Evolutionary conservation across 148 eudicot genomes (phyloP).

Genomic region (Bassia scoparia): DNA sequence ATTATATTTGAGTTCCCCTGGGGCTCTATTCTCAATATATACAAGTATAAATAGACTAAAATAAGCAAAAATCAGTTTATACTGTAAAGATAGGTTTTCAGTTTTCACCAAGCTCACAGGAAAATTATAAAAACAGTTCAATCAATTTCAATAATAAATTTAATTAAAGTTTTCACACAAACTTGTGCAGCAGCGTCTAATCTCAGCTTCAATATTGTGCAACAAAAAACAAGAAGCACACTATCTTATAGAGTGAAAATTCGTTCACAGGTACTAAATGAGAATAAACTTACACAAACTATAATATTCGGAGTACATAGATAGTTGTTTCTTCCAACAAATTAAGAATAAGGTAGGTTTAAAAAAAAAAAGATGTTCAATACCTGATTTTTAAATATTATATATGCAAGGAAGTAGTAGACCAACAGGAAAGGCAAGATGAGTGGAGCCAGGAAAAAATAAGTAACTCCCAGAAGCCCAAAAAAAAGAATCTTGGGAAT

Average conservation of each 20-base stretch:
- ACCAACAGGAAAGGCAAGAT: conserved; percentile 64
- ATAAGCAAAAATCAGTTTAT: too few relatives aligned
- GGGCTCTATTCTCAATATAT: neutral
- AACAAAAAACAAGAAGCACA: neutral
- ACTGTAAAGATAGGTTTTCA: too few relatives aligned
- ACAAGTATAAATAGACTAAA: neutral
- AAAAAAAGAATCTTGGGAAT: conserved; percentile 61
- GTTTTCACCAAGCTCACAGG: too few relatives aligned
- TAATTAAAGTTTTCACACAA: neutral
- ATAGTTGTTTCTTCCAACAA: too few relatives aligned
- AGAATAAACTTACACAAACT: neutral
- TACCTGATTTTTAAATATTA: conserved; percentile 67
- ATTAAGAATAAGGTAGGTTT: too few relatives aligned
- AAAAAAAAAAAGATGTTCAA: conserved; percentile 11
- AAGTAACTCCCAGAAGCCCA: conserved; percentile 63
- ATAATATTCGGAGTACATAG: too few relatives aligned
- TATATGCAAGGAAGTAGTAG: conserved; percentile 54
- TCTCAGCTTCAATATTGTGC: neutral
- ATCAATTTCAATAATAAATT: too few relatives aligned
- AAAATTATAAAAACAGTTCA: too few relatives aligned
- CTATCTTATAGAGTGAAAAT: neutral
- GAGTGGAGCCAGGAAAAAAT: conserved; percentile 68
- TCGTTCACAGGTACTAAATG: neutral
- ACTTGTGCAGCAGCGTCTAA: neutral
- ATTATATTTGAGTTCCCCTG: neutral